These are phyloP conservation scores for Xylaria scruposa DNA, from an alignment of 495 filamentous ascomycete genomes.

Conservation along the genomic window DNA sequence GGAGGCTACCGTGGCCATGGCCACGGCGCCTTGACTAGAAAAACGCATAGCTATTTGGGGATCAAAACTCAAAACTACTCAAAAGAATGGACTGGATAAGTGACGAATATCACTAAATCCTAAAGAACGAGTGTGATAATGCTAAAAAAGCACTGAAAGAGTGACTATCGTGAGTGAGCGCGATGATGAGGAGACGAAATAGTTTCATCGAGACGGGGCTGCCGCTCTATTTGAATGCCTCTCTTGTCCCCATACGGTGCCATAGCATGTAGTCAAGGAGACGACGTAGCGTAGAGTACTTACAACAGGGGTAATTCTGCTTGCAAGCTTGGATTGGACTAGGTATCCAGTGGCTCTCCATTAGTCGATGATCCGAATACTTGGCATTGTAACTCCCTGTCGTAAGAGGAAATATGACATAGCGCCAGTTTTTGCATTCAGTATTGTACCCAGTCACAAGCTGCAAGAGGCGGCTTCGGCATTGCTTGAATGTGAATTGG, in stretches of 20 bases:
- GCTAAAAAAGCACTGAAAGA: conserved; percentile 38
- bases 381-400: no score
- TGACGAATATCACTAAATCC: conserved; percentile 33
- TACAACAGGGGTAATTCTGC: no score
- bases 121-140: conserved; percentile 35
- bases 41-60: conserved; percentile 36
- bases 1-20: conserved; percentile 41
- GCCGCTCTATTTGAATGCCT: conserved; percentile 40
- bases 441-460: background rate
- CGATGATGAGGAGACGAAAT: conserved; percentile 33
- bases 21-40: conserved; percentile 41
- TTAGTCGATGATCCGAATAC: background rate
- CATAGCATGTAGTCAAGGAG: conserved; percentile 7
- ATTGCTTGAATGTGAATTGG: background rate
- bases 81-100: conserved; percentile 44
- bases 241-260: conserved; percentile 10
- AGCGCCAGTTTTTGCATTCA: background rate
- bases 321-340: background rate
- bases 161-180: conserved; percentile 40
- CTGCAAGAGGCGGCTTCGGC: background rate
- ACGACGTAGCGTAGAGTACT: background rate
- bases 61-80: conserved; percentile 32
- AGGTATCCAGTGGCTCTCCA: background rate
- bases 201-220: conserved; percentile 24
- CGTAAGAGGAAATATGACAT: no score